Evolutionary conservation across 139 green algal species (phyloP), one percentile per base, ranked within the genome.

Genomic region (Ettlia oleoabundans): DNA sequence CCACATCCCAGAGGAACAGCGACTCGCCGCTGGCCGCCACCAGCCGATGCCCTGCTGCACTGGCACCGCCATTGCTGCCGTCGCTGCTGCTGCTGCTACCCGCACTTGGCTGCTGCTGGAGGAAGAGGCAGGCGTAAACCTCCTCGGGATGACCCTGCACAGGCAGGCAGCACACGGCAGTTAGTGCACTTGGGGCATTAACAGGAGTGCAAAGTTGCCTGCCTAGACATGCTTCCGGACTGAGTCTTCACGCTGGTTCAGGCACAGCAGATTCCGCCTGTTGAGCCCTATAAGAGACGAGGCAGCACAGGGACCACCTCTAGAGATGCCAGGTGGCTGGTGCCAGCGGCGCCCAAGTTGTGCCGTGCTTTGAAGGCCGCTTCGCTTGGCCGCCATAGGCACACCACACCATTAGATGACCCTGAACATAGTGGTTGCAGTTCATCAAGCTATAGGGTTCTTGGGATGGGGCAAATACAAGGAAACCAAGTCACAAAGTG

Each of bases 101-200:
- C 41, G 52, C 37, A 35, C 53, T 69, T n/a, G n/a, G 53, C 53
- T 69, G 53, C 7, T 69, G 73, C 26, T 51, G 73, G 19, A 80
- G 52, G 53, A 67, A 80, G 37, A 80, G 18, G 53, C 73, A 80
- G 10, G 73, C 73, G 21, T 80, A 80, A 8, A 67, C 58, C 53
- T 80, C 73, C 24, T 80, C 73, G 18, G 73, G 73, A 10, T 80
- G 73, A 8, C 73, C 73, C 73, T 80, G 53, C 35, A n/a, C 47
- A 58, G 47, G 15, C 47, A 58, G 47, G 15, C 13, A 58, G 47
- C n/a, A n/a, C n/a, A n/a, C n/a, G n/a, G n/a, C n/a, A n/a, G n/a
- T n/a, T n/a, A n/a, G n/a, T n/a, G n/a, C n/a, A n/a, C n/a, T n/a
- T n/a, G n/a, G n/a, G n/a, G n/a, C n/a, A n/a, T n/a, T n/a, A n/a